Evolutionary conservation across 2,329 filamentous ascomycete species (phyloP), one percentile per base, ranked within the genome.

Genomic region (Aspergillus japonicus): DNA sequence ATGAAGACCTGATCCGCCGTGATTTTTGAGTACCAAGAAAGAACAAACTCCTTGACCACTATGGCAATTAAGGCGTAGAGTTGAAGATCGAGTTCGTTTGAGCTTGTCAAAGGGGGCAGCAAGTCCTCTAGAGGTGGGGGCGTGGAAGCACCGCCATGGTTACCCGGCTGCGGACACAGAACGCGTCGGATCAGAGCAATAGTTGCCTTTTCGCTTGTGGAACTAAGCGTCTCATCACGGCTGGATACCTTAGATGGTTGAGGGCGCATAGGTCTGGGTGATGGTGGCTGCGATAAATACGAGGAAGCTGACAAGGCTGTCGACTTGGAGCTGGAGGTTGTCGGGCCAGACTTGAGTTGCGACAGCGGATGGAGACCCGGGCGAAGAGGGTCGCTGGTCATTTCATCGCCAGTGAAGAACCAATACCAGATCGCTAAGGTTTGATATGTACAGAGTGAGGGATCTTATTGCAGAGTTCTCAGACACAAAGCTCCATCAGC

Each of bases 51-150:
- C 70, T 90, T 88, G 68, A 97, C 82, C 62, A 98, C 87, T 60
- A 98, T 89, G 55, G 95, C 90, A 62, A 99, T 87, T 61, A 98
- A 85, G 29, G 91, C 94, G 73, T 98, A 99, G 4, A 99, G 84
- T 77, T 99, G 90, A 58, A 96, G 80, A 75, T 99, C 95, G 61
- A 98, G 87, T 68, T 96, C 92, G 75, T 96, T 96, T 54, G 92
- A 92, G 79, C 92, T 96, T 52, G 94, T 98, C 70, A 99, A 82
- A 44, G 93, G 92, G 60, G 94, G 95, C 50, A 99, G 81, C 48
- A 96, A 81, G 67, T 93, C 89, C 61, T 96, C 87, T 66, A 96
- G 88, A 52, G 91, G 85, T 69, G 81, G 81, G 49, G 83, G 84
- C 67, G 77, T 89, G 81, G 77, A 78, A 60, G 79, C 77, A 47